Conservation (phyloP, 2,329 filamentous ascomycete species). For the Albophoma yamanashiensis region DNA sequence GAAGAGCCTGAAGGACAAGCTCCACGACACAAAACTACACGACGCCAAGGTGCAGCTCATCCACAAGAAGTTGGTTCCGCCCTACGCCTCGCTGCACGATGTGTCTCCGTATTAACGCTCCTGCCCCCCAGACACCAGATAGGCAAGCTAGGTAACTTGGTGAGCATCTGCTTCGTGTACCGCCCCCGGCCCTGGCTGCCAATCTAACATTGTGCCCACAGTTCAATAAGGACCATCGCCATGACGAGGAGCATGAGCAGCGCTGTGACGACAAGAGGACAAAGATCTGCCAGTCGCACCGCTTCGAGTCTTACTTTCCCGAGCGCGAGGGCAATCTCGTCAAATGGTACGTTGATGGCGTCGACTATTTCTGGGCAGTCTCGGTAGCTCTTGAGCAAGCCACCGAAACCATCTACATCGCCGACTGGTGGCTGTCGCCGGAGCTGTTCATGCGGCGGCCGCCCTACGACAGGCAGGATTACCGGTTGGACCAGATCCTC, state of each 20-base stretch:
- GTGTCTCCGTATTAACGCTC: neutral
- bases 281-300: conserved; percentile 59
- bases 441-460: conserved; percentile 80
- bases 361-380: conserved; percentile 93
- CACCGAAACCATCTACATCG: conserved; percentile 89
- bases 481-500: conserved; percentile 73
- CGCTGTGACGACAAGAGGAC: conserved; percentile 71
- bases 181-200: neutral
- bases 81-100: neutral
- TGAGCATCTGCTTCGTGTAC: conserved; percentile 21
- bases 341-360: conserved; percentile 96
- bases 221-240: conserved; percentile 82
- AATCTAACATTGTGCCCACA: conserved; percentile 12
- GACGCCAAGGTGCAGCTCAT: conserved; percentile 46
- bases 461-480: conserved; percentile 73
- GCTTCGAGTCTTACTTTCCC: conserved; percentile 86
- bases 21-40: conserved; percentile 41
- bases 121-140: conserved; percentile 34
- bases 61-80: conserved; percentile 44
- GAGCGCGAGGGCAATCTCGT: conserved; percentile 74
- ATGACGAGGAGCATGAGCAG: conserved; percentile 88
- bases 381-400: conserved; percentile 83
- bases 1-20: conserved; percentile 46
- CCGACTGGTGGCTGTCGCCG: conserved; percentile 93
- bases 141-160: conserved; percentile 52